These are phyloP conservation scores for Penicillium sp. DNA, from an alignment of 2,329 filamentous ascomycete species.

Conservation along the genomic window DNA sequence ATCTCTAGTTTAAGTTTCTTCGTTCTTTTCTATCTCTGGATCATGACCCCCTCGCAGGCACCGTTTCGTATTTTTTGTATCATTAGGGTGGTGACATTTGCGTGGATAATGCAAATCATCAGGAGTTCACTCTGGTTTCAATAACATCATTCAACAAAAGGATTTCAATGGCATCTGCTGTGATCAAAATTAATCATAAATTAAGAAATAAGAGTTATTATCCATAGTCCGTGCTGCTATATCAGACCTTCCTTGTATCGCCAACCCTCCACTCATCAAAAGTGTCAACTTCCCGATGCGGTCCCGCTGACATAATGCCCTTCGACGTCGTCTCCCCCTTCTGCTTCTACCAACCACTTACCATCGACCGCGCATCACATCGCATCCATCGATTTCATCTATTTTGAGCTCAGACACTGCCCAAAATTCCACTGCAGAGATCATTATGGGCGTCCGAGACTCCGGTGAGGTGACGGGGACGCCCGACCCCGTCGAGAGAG, in stretches of 20 bases:
- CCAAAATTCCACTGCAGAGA: slow-evolving; percentile 6
- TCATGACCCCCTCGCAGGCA: slow-evolving; percentile 22
- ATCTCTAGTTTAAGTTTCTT: slow-evolving; percentile 14
- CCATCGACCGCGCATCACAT: slow-evolving; percentile 18
- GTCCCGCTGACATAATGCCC: slow-evolving; percentile 8
- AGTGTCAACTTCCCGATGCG: neutral
- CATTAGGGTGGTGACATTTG: slow-evolving; percentile 22
- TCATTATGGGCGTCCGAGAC: slow-evolving; percentile 60
- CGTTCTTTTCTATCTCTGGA: slow-evolving; percentile 2
- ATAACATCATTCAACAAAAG: neutral
- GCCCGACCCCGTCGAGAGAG: slow-evolving; percentile 69
- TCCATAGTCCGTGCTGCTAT: neutral
- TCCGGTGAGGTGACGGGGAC: slow-evolving; percentile 57
- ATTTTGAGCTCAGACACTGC: slow-evolving; percentile 1
- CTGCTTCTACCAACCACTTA: slow-evolving; percentile 16
- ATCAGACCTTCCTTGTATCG: neutral
- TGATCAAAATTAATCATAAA: neutral
- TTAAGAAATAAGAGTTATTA: too few relatives aligned
- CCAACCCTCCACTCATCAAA: neutral
- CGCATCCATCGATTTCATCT: slow-evolving; percentile 28
- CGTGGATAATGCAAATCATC: slow-evolving; percentile 15
- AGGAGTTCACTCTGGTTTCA: neutral
- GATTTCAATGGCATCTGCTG: too few relatives aligned
- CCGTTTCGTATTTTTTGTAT: slow-evolving; percentile 18
- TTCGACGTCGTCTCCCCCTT: slow-evolving; percentile 8